Percentiles rank a stretch among this genome's conserved stretches.
These are phyloP conservation scores for Suillus cothurnatus DNA, from an alignment of 768 basidiomycete genomes.

Conservation along the genomic window DNA sequence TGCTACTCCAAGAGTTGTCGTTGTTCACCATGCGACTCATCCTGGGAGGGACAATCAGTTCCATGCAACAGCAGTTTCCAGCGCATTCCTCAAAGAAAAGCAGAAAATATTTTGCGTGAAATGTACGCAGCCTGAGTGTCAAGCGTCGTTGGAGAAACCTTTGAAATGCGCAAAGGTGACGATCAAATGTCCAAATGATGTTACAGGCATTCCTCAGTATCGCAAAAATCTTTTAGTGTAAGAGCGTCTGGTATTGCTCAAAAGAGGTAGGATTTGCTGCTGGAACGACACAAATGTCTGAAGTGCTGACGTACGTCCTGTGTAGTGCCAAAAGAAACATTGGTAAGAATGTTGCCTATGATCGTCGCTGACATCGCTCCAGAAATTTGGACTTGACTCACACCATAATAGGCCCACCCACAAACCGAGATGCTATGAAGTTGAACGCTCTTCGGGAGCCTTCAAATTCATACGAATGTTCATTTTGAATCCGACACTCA, in stretches of 20 bases:
- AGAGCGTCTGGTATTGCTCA: slow-evolving; percentile 1
- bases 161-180: not conserved
- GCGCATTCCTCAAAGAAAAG: not conserved
- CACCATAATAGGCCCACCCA: not conserved
- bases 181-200: not conserved
- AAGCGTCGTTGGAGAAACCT: not conserved
- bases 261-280: not conserved
- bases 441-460: not conserved
- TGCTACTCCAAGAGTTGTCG: not conserved
- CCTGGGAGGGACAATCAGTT: not conserved
- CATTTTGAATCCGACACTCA: not conserved
- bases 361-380: not conserved
- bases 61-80: not conserved
- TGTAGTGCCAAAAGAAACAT: not conserved
- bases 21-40: not conserved
- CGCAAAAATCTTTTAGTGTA: not conserved
- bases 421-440: not conserved
- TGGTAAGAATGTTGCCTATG: not conserved
- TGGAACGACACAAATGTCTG: not conserved
- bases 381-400: not conserved
- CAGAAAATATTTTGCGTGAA: not conserved
- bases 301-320: not conserved
- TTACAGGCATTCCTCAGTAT: not conserved
- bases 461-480: not conserved
- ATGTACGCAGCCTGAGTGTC: not conserved